Percentiles rank a stretch among this genome's conserved stretches.
These are phyloP conservation scores for Debaryomycetaceae sp. DNA, from an alignment of 1,139 yeast genomes.

Conservation along the genomic window DNA sequence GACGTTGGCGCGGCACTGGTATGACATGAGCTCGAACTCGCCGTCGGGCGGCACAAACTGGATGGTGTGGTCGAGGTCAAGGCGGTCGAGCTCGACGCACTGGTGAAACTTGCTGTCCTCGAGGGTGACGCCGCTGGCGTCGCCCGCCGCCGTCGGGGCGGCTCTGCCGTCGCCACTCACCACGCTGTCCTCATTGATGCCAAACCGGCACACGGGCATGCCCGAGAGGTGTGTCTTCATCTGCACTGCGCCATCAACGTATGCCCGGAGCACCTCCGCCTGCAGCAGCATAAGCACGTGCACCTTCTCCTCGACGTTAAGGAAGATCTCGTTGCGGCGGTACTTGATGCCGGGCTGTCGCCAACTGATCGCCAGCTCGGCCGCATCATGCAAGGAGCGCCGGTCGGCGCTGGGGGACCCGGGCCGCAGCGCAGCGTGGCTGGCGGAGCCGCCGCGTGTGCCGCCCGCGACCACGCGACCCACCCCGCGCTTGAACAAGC, in stretches of 20 bases:
- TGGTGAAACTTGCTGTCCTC: constrained; percentile 89
- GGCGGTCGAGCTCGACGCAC: constrained; percentile 69
- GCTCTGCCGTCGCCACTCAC: too few species aligned
- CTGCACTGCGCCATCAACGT: constrained; percentile 72
- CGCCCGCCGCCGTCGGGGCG: constrained; percentile 21
- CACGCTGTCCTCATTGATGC: constrained; percentile 46
- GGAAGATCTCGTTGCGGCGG: constrained; percentile 74
- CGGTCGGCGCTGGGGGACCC: too few species aligned
- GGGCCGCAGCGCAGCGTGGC: constrained; percentile 3
- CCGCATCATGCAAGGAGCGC: too few species aligned
- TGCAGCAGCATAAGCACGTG: constrained; percentile 60
- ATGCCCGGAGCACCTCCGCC: constrained; percentile 61
- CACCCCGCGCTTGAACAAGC: constrained; percentile 17
- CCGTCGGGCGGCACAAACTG: constrained; percentile 91
- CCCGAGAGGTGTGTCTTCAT: constrained; percentile 77
- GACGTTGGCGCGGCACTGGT: constrained; percentile 51
- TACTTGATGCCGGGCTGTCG: constrained; percentile 69
- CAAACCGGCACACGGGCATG: constrained; percentile 64
- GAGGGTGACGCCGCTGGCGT: constrained; percentile 50
- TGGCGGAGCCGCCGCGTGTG: constrained; percentile 1
- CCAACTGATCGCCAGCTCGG: constrained; percentile 48
- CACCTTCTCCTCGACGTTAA: constrained; percentile 74
- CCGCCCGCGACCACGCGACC: constrained; percentile 1
- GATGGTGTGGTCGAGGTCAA: constrained; percentile 63
- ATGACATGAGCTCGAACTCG: constrained; percentile 80